Evolutionary conservation across 2,329 filamentous ascomycete genomes (phyloP), one percentile per base, ranked within the genome.

Genomic region (Trichoderma aggressivum): DNA sequence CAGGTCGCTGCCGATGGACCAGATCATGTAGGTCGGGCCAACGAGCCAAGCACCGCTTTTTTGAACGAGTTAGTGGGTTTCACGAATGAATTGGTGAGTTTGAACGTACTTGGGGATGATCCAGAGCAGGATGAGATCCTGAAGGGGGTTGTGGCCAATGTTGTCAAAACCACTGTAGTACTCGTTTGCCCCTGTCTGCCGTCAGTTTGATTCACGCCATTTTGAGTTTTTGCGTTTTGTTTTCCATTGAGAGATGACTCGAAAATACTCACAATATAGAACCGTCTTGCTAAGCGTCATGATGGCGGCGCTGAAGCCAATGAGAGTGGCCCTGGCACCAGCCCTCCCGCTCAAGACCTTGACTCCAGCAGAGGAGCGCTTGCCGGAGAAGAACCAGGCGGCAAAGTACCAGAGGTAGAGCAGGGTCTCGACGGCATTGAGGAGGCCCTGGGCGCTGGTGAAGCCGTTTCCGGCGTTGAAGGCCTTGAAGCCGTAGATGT

Each of bases 401-500:
- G 73, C 80, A 56, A 83, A 76, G 89, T 95, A 80, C 82, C 84
- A 70, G 82, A 80, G 36, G 78, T 94, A 95, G 76, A 90, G 85
- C 39, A 83, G 70, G 3, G 88, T 89, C 84, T 96, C 93, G 68
- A 92, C 75, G 7, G 88, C 80, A 77, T 95, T 96, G 74, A 94
- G 78, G 7, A 84, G 76, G 32, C 87, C 87, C 84, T 97, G 94
- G 47, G 93, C 93, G 55, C 86, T 88, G 0, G 92, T 92, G 81
- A 97, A 97, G 43, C 94, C 93, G 78, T 90, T 89, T 26, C 85
- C 80, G 18, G 85, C 85, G 72, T 92, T 82, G 79, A 87, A 93
- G 5, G 91, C 90, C 76, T 91, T 90, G 84, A 87, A 91, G 53
- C 94, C 93, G 82, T 97, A 97, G 36, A 95, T 85, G 80, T 94